phyloP scores from a whole-genome alignment of 148 eudicot species.

The Vaccinium corymbosum region DNA sequence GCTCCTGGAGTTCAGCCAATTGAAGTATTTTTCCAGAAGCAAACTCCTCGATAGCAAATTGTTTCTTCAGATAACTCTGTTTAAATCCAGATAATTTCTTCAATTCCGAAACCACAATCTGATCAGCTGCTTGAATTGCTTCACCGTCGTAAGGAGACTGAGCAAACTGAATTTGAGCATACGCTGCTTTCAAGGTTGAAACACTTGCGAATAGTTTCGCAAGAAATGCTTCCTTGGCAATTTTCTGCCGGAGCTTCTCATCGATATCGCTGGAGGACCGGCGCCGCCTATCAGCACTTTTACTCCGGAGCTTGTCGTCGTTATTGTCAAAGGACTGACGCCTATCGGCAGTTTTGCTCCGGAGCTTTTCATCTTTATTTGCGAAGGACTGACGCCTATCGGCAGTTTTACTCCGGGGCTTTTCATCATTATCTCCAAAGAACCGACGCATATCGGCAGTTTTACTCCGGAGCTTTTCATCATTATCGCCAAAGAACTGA shows the following conservation, averaged over 20 bases:
- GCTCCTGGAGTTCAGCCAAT: constrained; percentile 70
- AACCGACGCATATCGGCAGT: not conserved
- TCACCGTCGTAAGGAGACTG: constrained; percentile 83
- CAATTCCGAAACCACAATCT: constrained; percentile 59
- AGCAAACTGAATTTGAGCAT: constrained; percentile 74
- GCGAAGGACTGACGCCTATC: constrained; percentile 10
- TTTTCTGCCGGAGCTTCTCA: constrained; percentile 35
- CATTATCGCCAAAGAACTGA: constrained; percentile 25
- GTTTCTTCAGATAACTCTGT: constrained; percentile 61
- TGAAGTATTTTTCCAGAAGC: constrained; percentile 53
- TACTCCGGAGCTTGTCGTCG: constrained; percentile 39
- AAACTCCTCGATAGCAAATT: constrained; percentile 33
- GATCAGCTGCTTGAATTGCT: constrained; percentile 71
- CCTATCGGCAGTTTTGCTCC: constrained; percentile 19
- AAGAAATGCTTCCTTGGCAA: constrained; percentile 59
- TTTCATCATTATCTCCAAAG: constrained; percentile 37
- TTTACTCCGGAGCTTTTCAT: constrained; percentile 36
- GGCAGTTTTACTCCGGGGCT: constrained; percentile 28
- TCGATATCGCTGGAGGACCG: constrained; percentile 27
- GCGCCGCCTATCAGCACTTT: constrained; percentile 10
- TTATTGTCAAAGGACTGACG: constrained; percentile 20
- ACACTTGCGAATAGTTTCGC: constrained; percentile 72
- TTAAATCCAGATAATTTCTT: constrained; percentile 64
- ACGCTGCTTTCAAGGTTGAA: constrained; percentile 78
- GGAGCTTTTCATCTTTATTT: constrained; percentile 39